Base-by-base conservation (phyloP, 23 red algal genomes). In the Pyropia yezoensis region DNA sequence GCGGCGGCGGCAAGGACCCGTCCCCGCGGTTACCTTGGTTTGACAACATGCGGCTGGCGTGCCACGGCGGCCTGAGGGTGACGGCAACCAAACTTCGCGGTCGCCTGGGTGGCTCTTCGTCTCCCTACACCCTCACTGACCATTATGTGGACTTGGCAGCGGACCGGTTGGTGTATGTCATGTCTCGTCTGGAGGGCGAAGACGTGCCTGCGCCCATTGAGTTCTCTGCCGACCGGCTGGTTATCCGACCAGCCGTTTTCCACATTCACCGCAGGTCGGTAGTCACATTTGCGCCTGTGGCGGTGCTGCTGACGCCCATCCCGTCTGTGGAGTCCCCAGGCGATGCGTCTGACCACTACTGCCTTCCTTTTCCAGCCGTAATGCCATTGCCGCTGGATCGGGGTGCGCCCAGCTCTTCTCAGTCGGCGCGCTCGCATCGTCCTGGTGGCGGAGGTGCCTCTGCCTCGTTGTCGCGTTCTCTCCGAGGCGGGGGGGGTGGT, bases 141-240 rank as follows among this genome's bases (percentile, higher is more conserved):
- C 86, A 90, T 75, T 90, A 68, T 19, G 65, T 80, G 21, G 68
- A 82, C 61, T 39, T 90, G 7, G 86, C 67, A 33, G 76, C 86
- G 12, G 70, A 77, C 51, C 63, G 76, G 39, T 13, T 47, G 39
- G 39, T 47, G 39, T 47, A 12, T 13, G 39, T 47, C 39, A 47
- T 47, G 39, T 47, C 39, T 8, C 39, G 39, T 47, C 39, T 47
- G 39, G 39, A 47, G 39, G 39, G 39, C 39, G 39, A 47, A 13
- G 39, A 47, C 39, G 39, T 47, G 6, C 39, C 39, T 13, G 39
- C 39, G 39, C 39, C 39, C 6, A 47, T 47, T 47, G 39, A 47
- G 9, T 47, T 47, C 39, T 47, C 39, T 47, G 39, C 39, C 39
- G 39, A 47, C 39, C 39, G 39, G 39, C 39, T 47, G 6, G 39